Conservation (phyloP, 1,139 yeast genomes). For the Pichia sp. region DNA sequence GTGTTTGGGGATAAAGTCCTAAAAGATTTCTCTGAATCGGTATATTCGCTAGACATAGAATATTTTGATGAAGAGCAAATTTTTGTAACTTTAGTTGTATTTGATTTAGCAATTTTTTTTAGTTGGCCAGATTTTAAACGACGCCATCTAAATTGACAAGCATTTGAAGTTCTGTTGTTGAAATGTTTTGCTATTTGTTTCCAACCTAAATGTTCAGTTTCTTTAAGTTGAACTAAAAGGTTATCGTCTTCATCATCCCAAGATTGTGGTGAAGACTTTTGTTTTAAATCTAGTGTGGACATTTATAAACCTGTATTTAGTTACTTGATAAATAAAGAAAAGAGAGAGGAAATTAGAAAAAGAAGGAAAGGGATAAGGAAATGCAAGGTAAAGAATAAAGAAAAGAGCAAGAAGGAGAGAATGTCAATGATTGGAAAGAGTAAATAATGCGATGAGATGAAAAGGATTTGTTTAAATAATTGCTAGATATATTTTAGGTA, state of each 20-base stretch:
- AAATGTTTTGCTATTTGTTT: constrained; percentile 71
- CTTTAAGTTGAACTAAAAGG: constrained; percentile 62
- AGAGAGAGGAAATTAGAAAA: neutral
- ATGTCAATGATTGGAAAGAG: neutral
- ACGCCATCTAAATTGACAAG: constrained; percentile 82
- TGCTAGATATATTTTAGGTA: neutral
- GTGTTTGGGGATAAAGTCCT: no score
- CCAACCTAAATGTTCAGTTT: constrained; percentile 71
- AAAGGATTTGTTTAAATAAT: neutral
- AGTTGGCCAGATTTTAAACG: constrained; percentile 48
- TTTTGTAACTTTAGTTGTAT: neutral
- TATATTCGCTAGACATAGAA: no score
- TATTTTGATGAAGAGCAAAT: no score
- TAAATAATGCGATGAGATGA: constrained; percentile 1
- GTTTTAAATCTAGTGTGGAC: neutral
- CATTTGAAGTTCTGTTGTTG: constrained; percentile 69
- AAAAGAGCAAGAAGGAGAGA: neutral
- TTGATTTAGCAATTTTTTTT: constrained; percentile 13
- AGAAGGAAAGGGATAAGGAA: neutral
- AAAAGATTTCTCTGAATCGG: no score
- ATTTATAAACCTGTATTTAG: no score
- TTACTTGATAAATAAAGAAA: no score
- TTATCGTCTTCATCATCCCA: constrained; percentile 78
- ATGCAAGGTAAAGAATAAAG: neutral
- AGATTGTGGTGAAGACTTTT: constrained; percentile 49